Evolutionary conservation across 139 green algal species (phyloP).

Genomic region (Mesotaenium endlicherianum): DNA sequence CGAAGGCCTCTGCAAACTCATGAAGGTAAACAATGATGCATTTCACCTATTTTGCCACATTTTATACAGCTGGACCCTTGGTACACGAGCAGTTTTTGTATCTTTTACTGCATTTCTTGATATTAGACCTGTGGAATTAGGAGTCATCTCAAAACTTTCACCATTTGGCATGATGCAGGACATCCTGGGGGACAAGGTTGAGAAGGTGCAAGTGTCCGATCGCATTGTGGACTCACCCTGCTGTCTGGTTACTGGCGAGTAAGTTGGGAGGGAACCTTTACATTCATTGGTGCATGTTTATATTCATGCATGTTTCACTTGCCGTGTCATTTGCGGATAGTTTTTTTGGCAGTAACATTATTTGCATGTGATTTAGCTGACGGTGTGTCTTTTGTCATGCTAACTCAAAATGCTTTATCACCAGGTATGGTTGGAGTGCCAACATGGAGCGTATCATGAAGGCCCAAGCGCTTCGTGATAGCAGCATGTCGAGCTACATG

Average conservation of each 20-base stretch:
- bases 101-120: not conserved
- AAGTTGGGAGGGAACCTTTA: no score
- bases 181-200: constrained; percentile 96
- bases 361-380: no score
- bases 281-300: no score
- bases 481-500: constrained; percentile 97
- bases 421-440: constrained; percentile 92
- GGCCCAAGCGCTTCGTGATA: constrained; percentile 95
- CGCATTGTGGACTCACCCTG: constrained; percentile 97
- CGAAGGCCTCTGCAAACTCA: constrained; percentile 88
- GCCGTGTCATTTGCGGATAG: no score
- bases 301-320: no score
- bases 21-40: constrained; percentile 67
- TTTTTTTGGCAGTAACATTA: no score
- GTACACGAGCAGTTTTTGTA: not conserved
- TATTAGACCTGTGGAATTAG: not conserved
- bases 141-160: not conserved
- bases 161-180: constrained; percentile 59
- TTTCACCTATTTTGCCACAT: not conserved
- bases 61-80: not conserved
- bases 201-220: constrained; percentile 92
- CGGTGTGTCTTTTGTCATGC: no score
- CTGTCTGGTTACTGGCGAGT: constrained; percentile 98
- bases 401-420: no score
- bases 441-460: constrained; percentile 99